Evolutionary conservation across 2,329 filamentous ascomycete genomes (phyloP), one percentile per base, ranked within the genome.

Genomic region (Verticillium zaregamsianum): DNA sequence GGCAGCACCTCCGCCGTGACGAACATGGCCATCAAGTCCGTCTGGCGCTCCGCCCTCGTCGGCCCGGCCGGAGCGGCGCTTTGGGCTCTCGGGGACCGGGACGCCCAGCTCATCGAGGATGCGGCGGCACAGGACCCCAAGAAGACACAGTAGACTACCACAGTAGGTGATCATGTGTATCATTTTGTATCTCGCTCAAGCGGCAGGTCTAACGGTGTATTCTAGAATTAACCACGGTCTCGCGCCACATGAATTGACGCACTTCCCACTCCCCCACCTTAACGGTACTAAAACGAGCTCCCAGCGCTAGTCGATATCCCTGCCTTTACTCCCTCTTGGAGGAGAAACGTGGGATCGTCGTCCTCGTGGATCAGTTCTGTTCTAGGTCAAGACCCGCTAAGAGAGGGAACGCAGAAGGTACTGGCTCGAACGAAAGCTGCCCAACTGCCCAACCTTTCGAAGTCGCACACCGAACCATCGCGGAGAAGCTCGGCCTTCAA

Each of bases 21-120:
- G 3, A 12, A n/a, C 20, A 62, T 62, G 12, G 25, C 59, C 6
- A 45, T 45, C 1, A 66, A 63, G 58, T 40, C 59, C 32, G 23
- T 60, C 0, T 37, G 52, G 32, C 62, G 63, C 61, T 62, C 14
- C 9, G 11, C 60, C 0, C 14, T 68, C 3, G 60, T 68, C 54
- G 67, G 67, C 5, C 67, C 67, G 1, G 63, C 63, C 6, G 67
- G 62, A 0, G 67, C 67, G 25, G 60, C 60, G 20, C 40, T 68
- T 25, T 67, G 63, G 54, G 64, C 63, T 3, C 39, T 67, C 1
- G 67, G 66, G 66, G 66, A 65, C 9, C 25, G 66, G 37, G 65
- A 68, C 33, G 61, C 63, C 9, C 61, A 28, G 52, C 57, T 54
- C 14, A 5, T 62, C 12, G 11, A 32, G 23, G 31, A 7, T 28